phyloP scores from a whole-genome alignment of 164 flowering plant species.

The Stephania japonica region DNA sequence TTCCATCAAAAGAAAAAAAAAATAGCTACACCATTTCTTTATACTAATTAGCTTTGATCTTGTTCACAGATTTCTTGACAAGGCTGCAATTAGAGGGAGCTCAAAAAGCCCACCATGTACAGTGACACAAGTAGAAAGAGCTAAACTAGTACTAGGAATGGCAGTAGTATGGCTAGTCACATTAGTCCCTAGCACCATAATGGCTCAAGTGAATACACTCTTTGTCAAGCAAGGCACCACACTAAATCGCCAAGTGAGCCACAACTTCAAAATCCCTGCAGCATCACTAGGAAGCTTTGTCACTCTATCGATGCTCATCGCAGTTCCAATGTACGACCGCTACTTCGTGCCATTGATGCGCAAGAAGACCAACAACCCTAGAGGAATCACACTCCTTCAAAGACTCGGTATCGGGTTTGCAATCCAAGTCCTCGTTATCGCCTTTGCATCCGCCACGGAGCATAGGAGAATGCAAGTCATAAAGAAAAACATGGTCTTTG shows the following conservation, averaged over 20 bases:
- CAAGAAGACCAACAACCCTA: slow-evolving; percentile 51
- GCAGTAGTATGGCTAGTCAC: slow-evolving; percentile 61
- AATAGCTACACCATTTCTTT: too few relatives aligned
- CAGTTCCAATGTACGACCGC: slow-evolving; percentile 73
- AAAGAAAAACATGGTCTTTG: slow-evolving; percentile 21
- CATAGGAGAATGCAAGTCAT: slow-evolving; percentile 45
- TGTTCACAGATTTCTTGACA: slow-evolving; percentile 2
- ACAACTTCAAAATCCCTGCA: slow-evolving; percentile 62
- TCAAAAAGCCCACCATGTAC: neutral
- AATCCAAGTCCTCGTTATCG: slow-evolving; percentile 53
- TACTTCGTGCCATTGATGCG: slow-evolving; percentile 73
- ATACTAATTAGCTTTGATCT: too few relatives aligned
- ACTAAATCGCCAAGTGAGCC: slow-evolving; percentile 42
- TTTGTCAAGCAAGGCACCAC: slow-evolving; percentile 91
- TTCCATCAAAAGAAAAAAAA: too few relatives aligned
- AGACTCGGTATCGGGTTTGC: slow-evolving; percentile 67
- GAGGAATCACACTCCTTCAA: slow-evolving; percentile 80
- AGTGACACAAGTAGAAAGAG: slow-evolving; percentile 75
- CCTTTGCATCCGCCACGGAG: slow-evolving; percentile 54
- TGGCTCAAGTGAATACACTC: slow-evolving; percentile 82
- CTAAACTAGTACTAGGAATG: slow-evolving; percentile 68
- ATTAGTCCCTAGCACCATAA: slow-evolving; percentile 68
- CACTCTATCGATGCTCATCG: slow-evolving; percentile 68
- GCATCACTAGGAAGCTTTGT: slow-evolving; percentile 76
- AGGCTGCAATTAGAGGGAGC: neutral